Conservation (phyloP, 2,329 filamentous ascomycete species). For the Purpureocillium takamizusanense region DNA sequence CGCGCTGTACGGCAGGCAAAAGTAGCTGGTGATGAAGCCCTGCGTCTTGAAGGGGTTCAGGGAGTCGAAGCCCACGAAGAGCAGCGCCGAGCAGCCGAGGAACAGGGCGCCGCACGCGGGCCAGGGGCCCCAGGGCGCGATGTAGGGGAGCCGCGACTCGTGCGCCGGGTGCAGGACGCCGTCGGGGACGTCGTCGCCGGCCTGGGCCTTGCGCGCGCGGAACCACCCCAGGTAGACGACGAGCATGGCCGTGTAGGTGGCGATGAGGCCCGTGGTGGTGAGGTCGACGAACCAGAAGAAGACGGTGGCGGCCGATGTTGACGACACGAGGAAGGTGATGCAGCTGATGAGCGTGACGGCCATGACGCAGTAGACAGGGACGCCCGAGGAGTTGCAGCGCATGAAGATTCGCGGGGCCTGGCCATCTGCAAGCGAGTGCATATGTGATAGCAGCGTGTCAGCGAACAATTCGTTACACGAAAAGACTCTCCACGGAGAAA, state of each 20-base stretch:
- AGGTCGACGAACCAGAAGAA: conserved; percentile 47
- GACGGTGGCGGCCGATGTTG: conserved; percentile 33
- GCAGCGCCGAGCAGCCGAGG: conserved; percentile 36
- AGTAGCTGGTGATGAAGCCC: conserved; percentile 44
- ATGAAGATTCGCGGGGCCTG: conserved; percentile 40
- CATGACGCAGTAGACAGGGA: conserved; percentile 45
- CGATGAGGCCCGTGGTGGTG: conserved; percentile 44
- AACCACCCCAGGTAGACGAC: conserved; percentile 33
- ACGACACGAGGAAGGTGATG: conserved; percentile 40
- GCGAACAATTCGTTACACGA: too few relatives aligned
- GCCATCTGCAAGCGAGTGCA: conserved; percentile 21
- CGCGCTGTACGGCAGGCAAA: conserved; percentile 42
- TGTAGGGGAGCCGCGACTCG: too few relatives aligned
- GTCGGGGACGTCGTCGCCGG: conserved; percentile 32
- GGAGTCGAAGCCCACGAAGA: conserved; percentile 48
- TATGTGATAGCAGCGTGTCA: too few relatives aligned
- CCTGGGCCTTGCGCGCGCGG: conserved; percentile 40
- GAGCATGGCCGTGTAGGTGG: conserved; percentile 42
- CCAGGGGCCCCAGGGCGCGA: conserved; percentile 36
- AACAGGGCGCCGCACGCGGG: conserved; percentile 38
- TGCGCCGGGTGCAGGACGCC: conserved; percentile 24
- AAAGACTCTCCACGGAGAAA: too few relatives aligned
- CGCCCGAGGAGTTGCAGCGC: conserved; percentile 48
- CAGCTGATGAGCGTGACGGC: conserved; percentile 37
- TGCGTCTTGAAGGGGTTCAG: conserved; percentile 41